Base-by-base conservation (phyloP, 805 yeast species). In the Starmerella floris region DNA sequence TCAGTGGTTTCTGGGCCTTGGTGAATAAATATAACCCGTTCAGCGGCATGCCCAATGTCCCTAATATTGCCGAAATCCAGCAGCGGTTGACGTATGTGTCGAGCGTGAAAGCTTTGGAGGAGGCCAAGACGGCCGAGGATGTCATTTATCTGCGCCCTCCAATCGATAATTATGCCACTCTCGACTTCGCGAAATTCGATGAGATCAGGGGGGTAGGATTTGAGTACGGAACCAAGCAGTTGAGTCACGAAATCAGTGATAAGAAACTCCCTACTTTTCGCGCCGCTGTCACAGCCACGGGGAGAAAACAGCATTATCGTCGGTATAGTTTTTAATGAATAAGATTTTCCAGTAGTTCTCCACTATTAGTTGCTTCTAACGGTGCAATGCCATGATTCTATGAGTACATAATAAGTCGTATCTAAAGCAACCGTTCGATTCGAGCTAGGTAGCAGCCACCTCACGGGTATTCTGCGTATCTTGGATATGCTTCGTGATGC, bases 11-110 rank as follows among this genome's bases (percentile, higher is more conserved):
- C 30, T 87, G 97, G 95, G 95, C 83, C 6, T 55, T 91, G 5
- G 60, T 83, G 43, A 85, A 85, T 60, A 68, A 93, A 38, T 75
- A 87, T 77, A 88, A 91, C 56, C 94, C 95, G 5, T 87, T 88
- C 55, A 82, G 95, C 0, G 66, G 68, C 11, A 79, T 79, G 53
- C 94, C 96, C 3, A 79, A 81, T 58, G 82, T 84, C 4, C 98
- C 98, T 3, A 82, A 80, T 42, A 77, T 91, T 82, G 84, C 95
- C 51, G 98, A 88, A 57, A 84, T 88, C 45, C 98, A 88, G 63
- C 72, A 84, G 65, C 68, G 97, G 43, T 65, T 88, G 46, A 95
- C 96, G 0, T 88, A 91, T 59, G 98, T 88, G 31, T 83, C 95
- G 0, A 83, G 95, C 40, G 98, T 88, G 1, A 82, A 83, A 62